These are phyloP conservation scores for Hypomontagnella monticulosa DNA, from an alignment of 495 filamentous ascomycete species.

Conservation along the genomic window DNA sequence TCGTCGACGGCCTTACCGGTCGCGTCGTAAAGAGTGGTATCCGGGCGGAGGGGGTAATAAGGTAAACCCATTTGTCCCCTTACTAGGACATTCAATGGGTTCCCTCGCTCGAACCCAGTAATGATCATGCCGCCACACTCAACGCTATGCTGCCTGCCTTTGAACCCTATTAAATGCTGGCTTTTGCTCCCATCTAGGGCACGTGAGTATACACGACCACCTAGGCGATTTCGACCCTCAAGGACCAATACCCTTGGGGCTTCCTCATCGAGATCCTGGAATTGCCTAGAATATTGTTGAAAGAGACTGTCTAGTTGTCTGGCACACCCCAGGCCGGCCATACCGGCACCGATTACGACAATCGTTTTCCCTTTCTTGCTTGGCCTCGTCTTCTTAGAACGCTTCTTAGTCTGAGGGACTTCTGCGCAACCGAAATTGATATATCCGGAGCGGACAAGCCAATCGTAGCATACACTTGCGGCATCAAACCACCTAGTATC, in stretches of 20 bases:
- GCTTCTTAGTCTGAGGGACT: constrained; percentile 52
- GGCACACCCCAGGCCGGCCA: constrained; percentile 91
- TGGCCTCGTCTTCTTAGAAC: constrained; percentile 45
- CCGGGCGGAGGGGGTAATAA: constrained; percentile 84
- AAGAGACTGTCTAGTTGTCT: constrained; percentile 89
- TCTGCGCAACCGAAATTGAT: constrained; percentile 97
- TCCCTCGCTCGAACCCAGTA: constrained; percentile 94
- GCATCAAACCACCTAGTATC: constrained; percentile 91
- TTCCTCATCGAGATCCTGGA: constrained; percentile 68
- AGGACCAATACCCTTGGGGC: constrained; percentile 81
- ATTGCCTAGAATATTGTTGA: constrained; percentile 74
- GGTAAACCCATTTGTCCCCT: constrained; percentile 88
- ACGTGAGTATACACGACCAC: constrained; percentile 95
- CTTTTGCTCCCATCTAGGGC: constrained; percentile 61
- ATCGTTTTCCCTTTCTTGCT: constrained; percentile 71
- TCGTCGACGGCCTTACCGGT: constrained; percentile 84
- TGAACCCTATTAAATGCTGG: constrained; percentile 47
- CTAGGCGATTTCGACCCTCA: constrained; percentile 86
- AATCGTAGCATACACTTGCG: constrained; percentile 89
- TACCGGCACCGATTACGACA: constrained; percentile 91
- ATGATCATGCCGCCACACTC: constrained; percentile 98
- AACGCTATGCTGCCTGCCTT: constrained; percentile 77
- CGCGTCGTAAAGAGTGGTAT: constrained; percentile 88
- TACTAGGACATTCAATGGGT: constrained; percentile 89
- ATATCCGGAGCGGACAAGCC: constrained; percentile 89